Percentiles rank a stretch among this genome's conserved stretches.
Conservation (phyloP, 768 basidiomycete genomes). For the Amanita muscaria region DNA sequence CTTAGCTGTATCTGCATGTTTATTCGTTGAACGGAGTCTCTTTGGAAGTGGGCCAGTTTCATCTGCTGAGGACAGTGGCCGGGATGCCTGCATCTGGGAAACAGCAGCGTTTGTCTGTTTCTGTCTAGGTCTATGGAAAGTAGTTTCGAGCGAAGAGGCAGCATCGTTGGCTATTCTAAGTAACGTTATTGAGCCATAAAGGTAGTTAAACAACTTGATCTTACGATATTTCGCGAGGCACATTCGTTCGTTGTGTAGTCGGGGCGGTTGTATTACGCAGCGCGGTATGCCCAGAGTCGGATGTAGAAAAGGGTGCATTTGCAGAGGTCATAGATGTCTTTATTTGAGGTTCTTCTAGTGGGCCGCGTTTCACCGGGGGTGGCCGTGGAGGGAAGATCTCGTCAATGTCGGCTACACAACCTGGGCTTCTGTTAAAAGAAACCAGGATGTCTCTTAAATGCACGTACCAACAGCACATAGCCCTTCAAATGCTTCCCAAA, state of each 20-base stretch:
- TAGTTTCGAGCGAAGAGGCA: conserved; percentile 43
- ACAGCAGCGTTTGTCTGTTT: conserved; percentile 33
- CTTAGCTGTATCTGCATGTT: conserved; percentile 44
- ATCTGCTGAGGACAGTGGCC: conserved; percentile 76
- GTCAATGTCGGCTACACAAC: conserved; percentile 63
- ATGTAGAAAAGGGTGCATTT: conserved; percentile 70
- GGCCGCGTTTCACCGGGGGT: conserved; percentile 42
- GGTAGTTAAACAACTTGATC: conserved; percentile 15
- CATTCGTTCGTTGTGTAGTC: conserved; percentile 43
- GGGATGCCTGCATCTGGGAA: conserved; percentile 37
- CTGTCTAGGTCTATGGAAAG: conserved; percentile 48
- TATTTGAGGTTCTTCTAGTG: conserved; percentile 41
- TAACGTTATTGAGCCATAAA: conserved; percentile 11
- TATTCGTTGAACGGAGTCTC: conserved; percentile 57
- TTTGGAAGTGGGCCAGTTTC: conserved; percentile 74
- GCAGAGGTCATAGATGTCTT: conserved; percentile 46
- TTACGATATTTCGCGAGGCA: conserved; percentile 59
- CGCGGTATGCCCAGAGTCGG: conserved; percentile 51
- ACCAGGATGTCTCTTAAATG: conserved; percentile 7
- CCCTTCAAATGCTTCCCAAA: conserved; percentile 93
- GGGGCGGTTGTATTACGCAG: conserved; percentile 43
- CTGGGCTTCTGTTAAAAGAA: conserved; percentile 27
- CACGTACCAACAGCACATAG: conserved; percentile 67
- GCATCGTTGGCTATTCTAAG: conserved; percentile 50
- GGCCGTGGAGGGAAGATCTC: conserved; percentile 61